phyloP scores from a whole-genome alignment of 805 yeast genomes.

The Wickerhamiella brachini region DNA sequence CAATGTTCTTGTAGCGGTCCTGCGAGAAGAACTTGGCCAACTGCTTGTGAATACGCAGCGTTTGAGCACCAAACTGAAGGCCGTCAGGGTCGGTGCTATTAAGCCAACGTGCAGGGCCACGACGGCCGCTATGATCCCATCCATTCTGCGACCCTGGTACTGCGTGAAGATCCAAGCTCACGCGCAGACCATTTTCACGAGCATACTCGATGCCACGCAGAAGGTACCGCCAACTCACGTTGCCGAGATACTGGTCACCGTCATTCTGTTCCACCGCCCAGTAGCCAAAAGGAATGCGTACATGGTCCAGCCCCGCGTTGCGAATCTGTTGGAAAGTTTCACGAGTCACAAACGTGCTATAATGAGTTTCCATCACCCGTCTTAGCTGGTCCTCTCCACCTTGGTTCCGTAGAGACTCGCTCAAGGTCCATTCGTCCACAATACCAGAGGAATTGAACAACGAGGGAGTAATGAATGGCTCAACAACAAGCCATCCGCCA shows the following conservation, averaged over 20 bases:
- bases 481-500: conserved; percentile 83
- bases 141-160: conserved; percentile 81
- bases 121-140: conserved; percentile 64
- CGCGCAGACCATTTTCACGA: conserved; percentile 41
- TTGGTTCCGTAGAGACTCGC: conserved; percentile 33
- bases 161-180: conserved; percentile 69
- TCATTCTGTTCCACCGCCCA: conserved; percentile 50
- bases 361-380: conserved; percentile 42
- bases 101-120: conserved; percentile 32
- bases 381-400: conserved; percentile 39
- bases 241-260: conserved; percentile 44
- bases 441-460: conserved; percentile 34
- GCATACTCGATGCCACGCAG: conserved; percentile 61
- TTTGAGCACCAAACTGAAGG: conserved; percentile 27
- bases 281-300: conserved; percentile 68
- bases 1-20: conserved; percentile 46
- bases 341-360: conserved; percentile 56
- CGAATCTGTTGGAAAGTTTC: conserved; percentile 48
- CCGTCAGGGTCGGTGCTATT: conserved; percentile 31
- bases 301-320: conserved; percentile 52
- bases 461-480: conserved; percentile 75
- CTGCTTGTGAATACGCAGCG: conserved; percentile 39
- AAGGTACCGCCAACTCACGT: conserved; percentile 41
- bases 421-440: conserved; percentile 58
- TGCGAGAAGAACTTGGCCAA: conserved; percentile 52